Percentiles rank a stretch among this genome's conserved stretches.
Conservation (phyloP, 306 rosid species). For the Medicago lupulina region DNA sequence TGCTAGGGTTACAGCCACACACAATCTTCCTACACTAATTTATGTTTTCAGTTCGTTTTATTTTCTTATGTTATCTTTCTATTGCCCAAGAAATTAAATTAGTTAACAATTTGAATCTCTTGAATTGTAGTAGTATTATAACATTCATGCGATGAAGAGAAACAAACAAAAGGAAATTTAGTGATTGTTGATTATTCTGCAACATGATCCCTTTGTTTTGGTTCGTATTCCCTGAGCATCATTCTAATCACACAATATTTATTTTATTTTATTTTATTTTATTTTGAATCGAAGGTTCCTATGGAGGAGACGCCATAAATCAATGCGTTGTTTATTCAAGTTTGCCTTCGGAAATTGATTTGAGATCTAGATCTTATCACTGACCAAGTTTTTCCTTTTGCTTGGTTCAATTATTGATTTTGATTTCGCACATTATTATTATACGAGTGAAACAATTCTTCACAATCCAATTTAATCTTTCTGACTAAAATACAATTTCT, state of each 20-base stretch:
- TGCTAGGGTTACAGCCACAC: too few species aligned
- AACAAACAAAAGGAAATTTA: constrained; percentile 36
- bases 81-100: too few species aligned
- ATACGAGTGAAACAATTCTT: too few species aligned
- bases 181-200: constrained; percentile 64
- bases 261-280: too few species aligned
- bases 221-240: constrained; percentile 99
- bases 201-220: constrained; percentile 67
- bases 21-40: too few species aligned
- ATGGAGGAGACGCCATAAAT: constrained; percentile 74
- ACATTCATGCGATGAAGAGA: constrained; percentile 64
- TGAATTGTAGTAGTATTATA: too few species aligned
- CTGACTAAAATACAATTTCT: too few species aligned
- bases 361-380: constrained; percentile 59
- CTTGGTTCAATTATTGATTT: constrained; percentile 44
- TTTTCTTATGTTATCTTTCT: too few species aligned
- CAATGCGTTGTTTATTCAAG: constrained; percentile 80
- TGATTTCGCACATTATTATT: constrained; percentile 48
- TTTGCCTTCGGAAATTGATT: constrained; percentile 83
- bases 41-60: too few species aligned
- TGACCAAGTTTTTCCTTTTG: constrained; percentile 33
- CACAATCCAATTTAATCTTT: too few species aligned
- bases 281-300: constrained; percentile 70
- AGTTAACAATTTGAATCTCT: too few species aligned
- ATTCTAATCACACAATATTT: constrained; percentile 13